Evolutionary conservation across 257 asterid genomes (phyloP).

Genomic region (Apocynum venetum): DNA sequence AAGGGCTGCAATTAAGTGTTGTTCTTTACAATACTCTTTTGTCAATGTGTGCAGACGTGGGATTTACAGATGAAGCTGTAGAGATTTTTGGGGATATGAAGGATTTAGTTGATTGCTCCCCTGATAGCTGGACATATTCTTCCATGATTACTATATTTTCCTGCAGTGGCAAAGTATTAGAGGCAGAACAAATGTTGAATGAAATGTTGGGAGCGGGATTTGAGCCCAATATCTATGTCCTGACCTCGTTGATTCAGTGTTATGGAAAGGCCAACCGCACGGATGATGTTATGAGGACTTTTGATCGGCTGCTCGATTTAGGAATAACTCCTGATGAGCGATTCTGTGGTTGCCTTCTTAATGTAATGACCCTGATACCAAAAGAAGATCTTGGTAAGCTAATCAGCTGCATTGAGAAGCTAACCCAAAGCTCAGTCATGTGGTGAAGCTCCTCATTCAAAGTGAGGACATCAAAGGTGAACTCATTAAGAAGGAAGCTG

Average conservation of each 20-base stretch:
- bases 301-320: constrained; percentile 45
- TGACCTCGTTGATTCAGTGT: constrained; percentile 86
- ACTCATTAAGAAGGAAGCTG: constrained; percentile 32
- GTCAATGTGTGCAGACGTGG: constrained; percentile 79
- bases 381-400: constrained; percentile 49
- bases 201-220: constrained; percentile 80
- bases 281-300: constrained; percentile 76
- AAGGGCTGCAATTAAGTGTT: constrained; percentile 57
- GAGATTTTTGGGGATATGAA: constrained; percentile 79
- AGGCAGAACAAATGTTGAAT: constrained; percentile 60
- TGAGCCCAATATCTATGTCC: constrained; percentile 63
- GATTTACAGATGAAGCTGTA: constrained; percentile 64
- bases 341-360: constrained; percentile 75
- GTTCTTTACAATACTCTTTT: constrained; percentile 69
- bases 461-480: constrained; percentile 21
- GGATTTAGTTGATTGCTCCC: constrained; percentile 42
- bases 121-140: constrained; percentile 80
- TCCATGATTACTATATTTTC: constrained; percentile 70
- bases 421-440: constrained; percentile 53
- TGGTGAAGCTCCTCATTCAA: constrained; percentile 50
- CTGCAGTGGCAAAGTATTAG: constrained; percentile 76
- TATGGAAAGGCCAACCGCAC: constrained; percentile 76
- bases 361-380: constrained; percentile 57
- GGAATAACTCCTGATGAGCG: constrained; percentile 70
- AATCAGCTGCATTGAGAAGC: constrained; percentile 61